Evolutionary conservation across 345 rosid species (phyloP).

Genomic region (Anastatica hierochuntica): DNA sequence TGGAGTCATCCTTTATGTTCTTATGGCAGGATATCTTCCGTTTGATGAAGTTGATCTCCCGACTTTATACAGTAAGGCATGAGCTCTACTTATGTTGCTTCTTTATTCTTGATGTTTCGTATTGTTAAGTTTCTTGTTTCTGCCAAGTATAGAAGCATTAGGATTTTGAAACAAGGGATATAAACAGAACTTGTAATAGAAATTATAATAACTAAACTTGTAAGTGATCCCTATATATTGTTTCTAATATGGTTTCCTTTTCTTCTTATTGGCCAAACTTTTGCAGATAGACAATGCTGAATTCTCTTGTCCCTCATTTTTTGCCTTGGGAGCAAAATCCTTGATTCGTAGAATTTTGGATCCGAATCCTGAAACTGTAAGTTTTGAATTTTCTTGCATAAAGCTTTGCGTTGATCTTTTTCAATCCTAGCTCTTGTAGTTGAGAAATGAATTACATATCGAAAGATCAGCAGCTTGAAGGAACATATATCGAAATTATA

Average conservation of each 20-base stretch:
- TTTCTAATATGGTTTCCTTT: conserved; percentile 7
- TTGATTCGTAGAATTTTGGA: conserved; percentile 76
- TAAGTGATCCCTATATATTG: background rate
- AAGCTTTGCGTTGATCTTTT: background rate
- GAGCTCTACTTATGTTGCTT: conserved; percentile 20
- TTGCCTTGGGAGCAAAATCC: conserved; percentile 78
- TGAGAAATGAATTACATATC: background rate
- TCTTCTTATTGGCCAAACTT: background rate
- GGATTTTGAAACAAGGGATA: background rate
- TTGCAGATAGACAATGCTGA: conserved; percentile 82
- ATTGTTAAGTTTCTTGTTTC: conserved; percentile 4
- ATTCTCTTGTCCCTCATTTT: conserved; percentile 79
- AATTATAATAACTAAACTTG: background rate
- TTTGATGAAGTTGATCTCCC: conserved; percentile 97
- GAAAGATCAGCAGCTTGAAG: background rate
- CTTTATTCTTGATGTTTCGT: background rate
- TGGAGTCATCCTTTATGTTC: conserved; percentile 89
- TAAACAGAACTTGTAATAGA: background rate
- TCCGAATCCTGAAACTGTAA: conserved; percentile 82
- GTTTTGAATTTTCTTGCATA: conserved; percentile 16
- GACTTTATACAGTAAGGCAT: conserved; percentile 87
- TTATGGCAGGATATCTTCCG: conserved; percentile 96
- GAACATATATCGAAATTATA: conserved; percentile 6
- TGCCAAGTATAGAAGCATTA: background rate
- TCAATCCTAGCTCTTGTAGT: background rate